Evolutionary conservation across 2,329 filamentous ascomycete genomes (phyloP).

Genomic region (Aspergillus transmontanensis): DNA sequence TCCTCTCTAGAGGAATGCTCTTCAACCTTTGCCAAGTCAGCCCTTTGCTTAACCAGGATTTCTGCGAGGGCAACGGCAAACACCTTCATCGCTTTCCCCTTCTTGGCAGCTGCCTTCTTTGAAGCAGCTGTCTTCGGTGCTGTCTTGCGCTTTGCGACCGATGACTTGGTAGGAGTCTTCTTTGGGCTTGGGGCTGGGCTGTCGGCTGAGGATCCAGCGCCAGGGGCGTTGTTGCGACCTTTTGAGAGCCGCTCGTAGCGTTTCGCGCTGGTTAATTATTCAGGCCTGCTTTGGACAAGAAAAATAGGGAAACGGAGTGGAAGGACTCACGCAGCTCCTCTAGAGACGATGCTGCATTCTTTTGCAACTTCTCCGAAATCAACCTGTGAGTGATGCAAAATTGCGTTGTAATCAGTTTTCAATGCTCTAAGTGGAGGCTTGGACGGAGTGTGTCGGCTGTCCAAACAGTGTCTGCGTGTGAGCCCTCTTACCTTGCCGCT

Average conservation of each 20-base stretch:
- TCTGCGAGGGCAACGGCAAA: conserved; percentile 14
- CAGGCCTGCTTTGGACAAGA: no score
- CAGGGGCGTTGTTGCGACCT: conserved; percentile 15
- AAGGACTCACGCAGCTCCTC: conserved; percentile 67
- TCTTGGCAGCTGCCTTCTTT: not conserved
- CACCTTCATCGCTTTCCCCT: not conserved
- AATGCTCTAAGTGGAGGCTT: no score
- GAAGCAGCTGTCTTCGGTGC: not conserved
- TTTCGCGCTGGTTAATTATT: conserved; percentile 57
- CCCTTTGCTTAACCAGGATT: conserved; percentile 3
- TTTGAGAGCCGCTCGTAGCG: conserved; percentile 69
- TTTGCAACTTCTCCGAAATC: conserved; percentile 67
- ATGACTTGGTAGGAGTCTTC: not conserved
- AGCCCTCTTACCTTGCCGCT: conserved; percentile 58
- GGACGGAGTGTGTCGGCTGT: not conserved
- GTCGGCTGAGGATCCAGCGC: conserved; percentile 48
- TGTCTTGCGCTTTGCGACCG: conserved; percentile 18
- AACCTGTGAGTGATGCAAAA: conserved; percentile 50
- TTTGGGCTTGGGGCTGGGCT: conserved; percentile 16
- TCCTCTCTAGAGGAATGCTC: conserved; percentile 2
- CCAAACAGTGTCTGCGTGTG: not conserved
- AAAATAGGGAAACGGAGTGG: conserved; percentile 20
- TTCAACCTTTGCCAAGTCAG: not conserved
- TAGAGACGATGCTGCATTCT: conserved; percentile 64
- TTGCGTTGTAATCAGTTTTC: not conserved